These are phyloP conservation scores for Apostasia shenzhenica DNA, from an alignment of 106 monocot genomes.

Conservation along the genomic window DNA sequence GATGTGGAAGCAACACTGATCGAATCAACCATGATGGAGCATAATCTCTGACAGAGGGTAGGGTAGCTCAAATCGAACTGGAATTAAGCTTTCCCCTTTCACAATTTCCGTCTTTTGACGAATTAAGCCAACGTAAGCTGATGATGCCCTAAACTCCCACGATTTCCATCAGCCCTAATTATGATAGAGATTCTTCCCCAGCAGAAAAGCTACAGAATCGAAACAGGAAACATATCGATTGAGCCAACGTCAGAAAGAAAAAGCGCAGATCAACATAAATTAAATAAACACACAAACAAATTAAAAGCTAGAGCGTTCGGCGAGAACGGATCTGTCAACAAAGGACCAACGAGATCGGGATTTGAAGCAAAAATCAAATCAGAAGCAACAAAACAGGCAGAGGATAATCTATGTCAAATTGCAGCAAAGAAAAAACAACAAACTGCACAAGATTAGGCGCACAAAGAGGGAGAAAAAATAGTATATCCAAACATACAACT, in stretches of 20 bases:
- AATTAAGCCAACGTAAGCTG: not conserved
- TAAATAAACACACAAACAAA: not conserved
- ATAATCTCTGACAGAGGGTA: not conserved
- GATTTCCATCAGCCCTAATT: not conserved
- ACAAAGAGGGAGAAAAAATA: not conserved
- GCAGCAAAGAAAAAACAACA: not conserved
- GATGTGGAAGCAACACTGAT: slow-evolving; percentile 43
- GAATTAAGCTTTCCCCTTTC: slow-evolving; percentile 1
- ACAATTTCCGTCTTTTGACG: not conserved
- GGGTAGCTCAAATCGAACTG: not conserved
- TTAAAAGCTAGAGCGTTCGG: not conserved
- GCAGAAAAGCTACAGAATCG: not conserved
- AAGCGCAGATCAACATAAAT: not conserved
- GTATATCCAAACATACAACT: not conserved
- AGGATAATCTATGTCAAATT: not conserved
- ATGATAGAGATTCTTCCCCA: not conserved
- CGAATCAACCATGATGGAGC: slow-evolving; percentile 38
- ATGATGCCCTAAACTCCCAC: no score
- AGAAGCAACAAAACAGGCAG: not conserved
- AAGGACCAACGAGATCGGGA: no score
- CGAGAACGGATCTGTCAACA: no score
- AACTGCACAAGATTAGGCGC: not conserved
- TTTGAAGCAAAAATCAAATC: no score
- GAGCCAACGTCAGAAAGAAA: not conserved
- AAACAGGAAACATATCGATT: not conserved